A percentile compares a stretch with the other conserved stretches of the same genome.
Evolutionary conservation across 805 yeast genomes (phyloP).

Genomic region (Metschnikowia cubensis): DNA sequence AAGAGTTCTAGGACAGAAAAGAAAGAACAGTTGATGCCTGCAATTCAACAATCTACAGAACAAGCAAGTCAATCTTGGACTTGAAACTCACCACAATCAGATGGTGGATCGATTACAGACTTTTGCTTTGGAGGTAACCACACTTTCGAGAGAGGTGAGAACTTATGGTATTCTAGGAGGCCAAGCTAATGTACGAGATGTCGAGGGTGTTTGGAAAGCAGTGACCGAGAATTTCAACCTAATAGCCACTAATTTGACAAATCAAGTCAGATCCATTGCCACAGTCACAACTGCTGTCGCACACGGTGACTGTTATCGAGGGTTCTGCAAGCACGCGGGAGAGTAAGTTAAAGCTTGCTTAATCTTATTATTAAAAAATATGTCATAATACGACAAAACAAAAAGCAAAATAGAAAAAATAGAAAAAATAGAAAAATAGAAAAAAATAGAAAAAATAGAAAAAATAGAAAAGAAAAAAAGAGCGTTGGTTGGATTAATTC

Average conservation of each 20-base stretch:
- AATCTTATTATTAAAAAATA: no score
- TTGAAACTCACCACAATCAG: constrained; percentile 46
- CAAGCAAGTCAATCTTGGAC: constrained; percentile 40
- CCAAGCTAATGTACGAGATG: constrained; percentile 50
- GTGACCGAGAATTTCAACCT: constrained; percentile 45
- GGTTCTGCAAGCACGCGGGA: no score
- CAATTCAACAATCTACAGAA: no score
- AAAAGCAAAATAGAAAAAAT: no score
- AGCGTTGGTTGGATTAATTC: no score
- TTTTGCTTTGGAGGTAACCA: constrained; percentile 45
- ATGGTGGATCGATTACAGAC: constrained; percentile 50
- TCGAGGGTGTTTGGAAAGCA: constrained; percentile 50
- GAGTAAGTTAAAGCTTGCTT: no score
- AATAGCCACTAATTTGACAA: constrained; percentile 49
- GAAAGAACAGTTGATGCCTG: no score
- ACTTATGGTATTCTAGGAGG: constrained; percentile 47
- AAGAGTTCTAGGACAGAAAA: no score
- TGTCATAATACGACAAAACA: no score
- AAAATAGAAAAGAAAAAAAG: no score
- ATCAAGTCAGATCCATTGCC: constrained; percentile 85
- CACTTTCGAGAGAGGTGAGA: constrained; percentile 45
- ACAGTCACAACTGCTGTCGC: constrained; percentile 92
- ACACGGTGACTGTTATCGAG: constrained; percentile 82
- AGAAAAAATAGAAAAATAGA: no score
- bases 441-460: no score